phyloP scores from a whole-genome alignment of 768 basidiomycete species.

The Boletus tomentosulus region DNA sequence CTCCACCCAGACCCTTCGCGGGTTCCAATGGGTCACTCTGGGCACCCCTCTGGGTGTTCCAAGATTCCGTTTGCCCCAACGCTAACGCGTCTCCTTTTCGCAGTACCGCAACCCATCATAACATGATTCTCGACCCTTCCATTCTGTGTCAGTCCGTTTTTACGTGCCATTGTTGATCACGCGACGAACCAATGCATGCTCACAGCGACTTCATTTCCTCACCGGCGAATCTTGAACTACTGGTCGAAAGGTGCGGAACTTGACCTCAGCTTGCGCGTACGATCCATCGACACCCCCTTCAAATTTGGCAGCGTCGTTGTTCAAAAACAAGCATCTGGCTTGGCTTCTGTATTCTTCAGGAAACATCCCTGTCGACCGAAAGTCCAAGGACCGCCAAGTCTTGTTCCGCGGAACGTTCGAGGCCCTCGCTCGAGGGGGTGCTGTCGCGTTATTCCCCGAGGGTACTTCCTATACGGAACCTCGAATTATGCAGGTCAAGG shows the following conservation, averaged over 20 bases:
- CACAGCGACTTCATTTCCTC: constrained; percentile 77
- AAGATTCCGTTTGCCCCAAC: constrained; percentile 1
- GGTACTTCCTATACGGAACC: constrained; percentile 94
- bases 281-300: constrained; percentile 11
- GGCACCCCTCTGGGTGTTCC: background rate
- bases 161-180: constrained; percentile 11
- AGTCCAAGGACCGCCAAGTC: constrained; percentile 84
- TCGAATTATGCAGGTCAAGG: constrained; percentile 86
- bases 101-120: constrained; percentile 85
- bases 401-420: constrained; percentile 90
- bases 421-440: constrained; percentile 70
- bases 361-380: constrained; percentile 97
- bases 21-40: constrained; percentile 1
- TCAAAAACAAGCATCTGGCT: constrained; percentile 68
- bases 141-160: constrained; percentile 60
- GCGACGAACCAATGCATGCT: constrained; percentile 17
- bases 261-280: constrained; percentile 9
- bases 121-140: constrained; percentile 92
- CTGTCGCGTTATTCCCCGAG: constrained; percentile 92
- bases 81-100: constrained; percentile 12
- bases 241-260: constrained; percentile 80
- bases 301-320: constrained; percentile 58
- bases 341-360: constrained; percentile 83
- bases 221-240: constrained; percentile 77
- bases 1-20: constrained; percentile 3